phyloP scores from a whole-genome alignment of 345 rosid genomes.

The Populus davidiana region DNA sequence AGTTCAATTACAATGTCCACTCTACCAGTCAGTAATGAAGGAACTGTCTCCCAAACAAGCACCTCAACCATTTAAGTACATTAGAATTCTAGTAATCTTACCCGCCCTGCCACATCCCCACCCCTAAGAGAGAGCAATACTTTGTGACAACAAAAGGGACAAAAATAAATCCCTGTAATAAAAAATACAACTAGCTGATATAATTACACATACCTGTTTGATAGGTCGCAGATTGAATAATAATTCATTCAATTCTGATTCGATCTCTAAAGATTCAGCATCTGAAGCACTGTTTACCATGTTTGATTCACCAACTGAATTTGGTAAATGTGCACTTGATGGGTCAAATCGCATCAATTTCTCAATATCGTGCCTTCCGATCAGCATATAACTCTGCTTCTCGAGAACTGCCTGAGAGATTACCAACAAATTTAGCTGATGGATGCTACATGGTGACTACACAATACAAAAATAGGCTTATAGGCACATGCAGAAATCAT shows the following conservation, averaged over 20 bases:
- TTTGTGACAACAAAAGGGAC: not conserved
- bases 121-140: not conserved
- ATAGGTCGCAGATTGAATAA: conserved; percentile 75
- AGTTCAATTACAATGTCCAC: not conserved
- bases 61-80: not conserved
- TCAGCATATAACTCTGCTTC: conserved; percentile 96
- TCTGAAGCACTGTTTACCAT: conserved; percentile 30
- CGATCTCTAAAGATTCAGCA: conserved; percentile 53
- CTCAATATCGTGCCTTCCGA: conserved; percentile 97
- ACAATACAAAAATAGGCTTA: not conserved
- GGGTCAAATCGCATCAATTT: conserved; percentile 87
- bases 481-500: not conserved
- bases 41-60: not conserved
- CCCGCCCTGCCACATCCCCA: not conserved
- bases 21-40: not conserved
- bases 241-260: conserved; percentile 64
- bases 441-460: conserved; percentile 9
- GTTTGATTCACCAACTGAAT: conserved; percentile 45
- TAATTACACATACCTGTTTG: conserved; percentile 60
- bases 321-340: conserved; percentile 71
- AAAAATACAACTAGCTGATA: not conserved
- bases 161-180: not conserved
- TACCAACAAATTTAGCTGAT: conserved; percentile 22
- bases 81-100: not conserved
- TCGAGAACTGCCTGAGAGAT: conserved; percentile 92